Base-by-base conservation (phyloP, 176 grass and related monocot genomes). In the Eleusine coracana region DNA sequence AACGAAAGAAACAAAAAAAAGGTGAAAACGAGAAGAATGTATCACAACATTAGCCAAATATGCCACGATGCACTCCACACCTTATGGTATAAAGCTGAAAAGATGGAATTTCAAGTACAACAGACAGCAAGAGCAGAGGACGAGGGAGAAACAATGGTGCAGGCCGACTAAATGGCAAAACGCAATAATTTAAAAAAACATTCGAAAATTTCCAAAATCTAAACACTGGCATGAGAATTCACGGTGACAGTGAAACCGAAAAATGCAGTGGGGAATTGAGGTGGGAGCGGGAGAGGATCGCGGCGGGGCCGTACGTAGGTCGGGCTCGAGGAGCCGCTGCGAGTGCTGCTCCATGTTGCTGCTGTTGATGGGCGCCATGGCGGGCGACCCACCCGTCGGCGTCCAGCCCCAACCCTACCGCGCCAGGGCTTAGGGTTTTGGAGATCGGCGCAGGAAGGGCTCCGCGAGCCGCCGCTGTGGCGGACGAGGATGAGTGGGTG, bases 301-400 rank as follows among this genome's bases (percentile, higher is more conserved):
- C 14, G 9, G 76, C 25, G 74, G 21, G 9, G 73, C 13, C 81
- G 13, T 54, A 60, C 46, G 17, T 20, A 55, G 52, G 15, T 55
- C 52, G 12, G 93, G 80, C 74, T 99, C 96, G 70, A 94, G 66
- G 83, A 99, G 92, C 74, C 84, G 88, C 87, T 93, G 89, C 77
- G 97, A 94, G 70, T 94, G 97, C 80, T 92, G 91, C 87, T 96
- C 93, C 89, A 96, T 92, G 91, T 99, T 96, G 74, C 72, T 58
- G 83, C 88, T 83, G 85, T 87, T 68, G 75, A 99, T 94, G 81
- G 97, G 97, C 75, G 52, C 52, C 52, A 55, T 55, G 52, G 52
- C 17, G 61, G 67, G 36, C 58, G 31, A 9, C 37, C 18, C 70
- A 72, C 71, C 23, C 66, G 72, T 73, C 64, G 44, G 68, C 28